Evolutionary conservation across 2,329 filamentous ascomycete species (phyloP), one percentile per base, ranked within the genome.

Genomic region (Ophiocordyceps unilateralis): DNA sequence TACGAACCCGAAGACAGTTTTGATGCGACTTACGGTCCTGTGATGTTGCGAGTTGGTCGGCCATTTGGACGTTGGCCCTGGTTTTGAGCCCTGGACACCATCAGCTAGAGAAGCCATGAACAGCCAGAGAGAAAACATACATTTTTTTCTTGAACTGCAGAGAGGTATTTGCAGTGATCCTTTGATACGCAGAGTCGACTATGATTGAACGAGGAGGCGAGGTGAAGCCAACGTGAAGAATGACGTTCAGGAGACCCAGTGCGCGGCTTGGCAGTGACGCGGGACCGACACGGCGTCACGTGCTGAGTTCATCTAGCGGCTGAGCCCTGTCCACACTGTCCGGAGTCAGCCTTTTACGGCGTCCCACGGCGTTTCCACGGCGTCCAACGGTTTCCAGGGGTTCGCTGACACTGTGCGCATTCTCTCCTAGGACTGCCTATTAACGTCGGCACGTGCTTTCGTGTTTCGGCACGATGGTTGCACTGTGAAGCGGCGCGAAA

Each of bases 281-380:
- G 53, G 44, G 45, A 49, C 51, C 55, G 49, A 56, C 58, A 61
- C 58, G 54, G 53, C 58, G 55, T 57, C 56, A 59, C 41, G 57
- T 60, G 58, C 57, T 0, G 4, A 40, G 9, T 9, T 5, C 15
- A 26, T 15, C 3, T 15, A 15, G 7, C 24, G 17, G 15, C 6
- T 46, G 41, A 20, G 43, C 51, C 54, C 53, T 50, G 49, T 50
- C 10, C 2, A 1, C 2, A 1, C 43, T 49, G 47, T 48, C 47
- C 11, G 10, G n/a, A n/a, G n/a, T n/a, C n/a, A n/a, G n/a, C n/a
- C n/a, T n/a, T n/a, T n/a, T n/a, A n/a, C n/a, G n/a, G n/a, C n/a
- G n/a, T n/a, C n/a, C n/a, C n/a, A n/a, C n/a, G n/a, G n/a, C n/a
- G n/a, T n/a, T n/a, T n/a, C 1, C 15, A 20, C 7, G 6, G 24